phyloP scores from a whole-genome alignment of 1,284 basidiomycete species.

The Melanopsichium pennsylvanicum region DNA sequence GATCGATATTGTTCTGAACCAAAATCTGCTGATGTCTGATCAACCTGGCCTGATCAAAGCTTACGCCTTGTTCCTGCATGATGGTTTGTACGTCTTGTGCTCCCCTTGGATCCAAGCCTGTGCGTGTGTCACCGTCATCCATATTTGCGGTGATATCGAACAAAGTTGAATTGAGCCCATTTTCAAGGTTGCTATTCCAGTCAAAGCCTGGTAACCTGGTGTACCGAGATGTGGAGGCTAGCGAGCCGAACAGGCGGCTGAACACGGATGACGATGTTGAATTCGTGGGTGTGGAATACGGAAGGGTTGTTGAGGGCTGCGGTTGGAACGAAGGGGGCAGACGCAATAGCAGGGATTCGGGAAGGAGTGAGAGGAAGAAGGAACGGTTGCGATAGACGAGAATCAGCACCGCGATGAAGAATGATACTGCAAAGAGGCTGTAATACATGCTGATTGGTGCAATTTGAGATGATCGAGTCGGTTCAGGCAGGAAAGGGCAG shows the following conservation, averaged over 20 bases:
- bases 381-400: constrained; percentile 29
- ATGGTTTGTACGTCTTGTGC: constrained; percentile 54
- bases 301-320: background rate
- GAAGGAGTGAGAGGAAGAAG: constrained; percentile 25
- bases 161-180: constrained; percentile 48
- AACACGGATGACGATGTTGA: background rate
- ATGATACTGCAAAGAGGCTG: constrained; percentile 29
- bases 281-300: background rate
- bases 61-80: constrained; percentile 50
- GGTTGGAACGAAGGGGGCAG: constrained; percentile 14
- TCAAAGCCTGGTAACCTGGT: constrained; percentile 22
- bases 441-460: constrained; percentile 26
- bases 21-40: constrained; percentile 56
- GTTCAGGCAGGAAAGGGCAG: too few species aligned
- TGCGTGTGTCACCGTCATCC: constrained; percentile 41
- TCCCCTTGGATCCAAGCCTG: constrained; percentile 53
- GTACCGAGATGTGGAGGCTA: constrained; percentile 4
- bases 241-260: background rate
- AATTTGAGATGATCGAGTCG: background rate
- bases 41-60: constrained; percentile 60
- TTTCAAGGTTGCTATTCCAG: constrained; percentile 36
- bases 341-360: constrained; percentile 8
- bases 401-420: constrained; percentile 29
- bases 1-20: constrained; percentile 57
- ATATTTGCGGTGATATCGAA: constrained; percentile 63